Evolutionary conservation across 2,329 filamentous ascomycete genomes (phyloP).

Genomic region (Fusarium nisikadoi): DNA sequence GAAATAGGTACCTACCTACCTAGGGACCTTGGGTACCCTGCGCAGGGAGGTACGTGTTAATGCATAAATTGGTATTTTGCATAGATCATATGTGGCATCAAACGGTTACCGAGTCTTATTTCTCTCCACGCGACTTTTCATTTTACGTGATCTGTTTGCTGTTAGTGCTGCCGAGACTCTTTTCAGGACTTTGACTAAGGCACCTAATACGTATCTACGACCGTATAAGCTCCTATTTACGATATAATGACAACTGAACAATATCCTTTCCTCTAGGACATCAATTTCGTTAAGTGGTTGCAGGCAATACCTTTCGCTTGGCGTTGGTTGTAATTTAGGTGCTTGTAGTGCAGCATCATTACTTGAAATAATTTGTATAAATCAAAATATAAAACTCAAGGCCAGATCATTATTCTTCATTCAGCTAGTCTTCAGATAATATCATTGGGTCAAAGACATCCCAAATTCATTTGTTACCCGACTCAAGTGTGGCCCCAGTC

Average conservation of each 20-base stretch:
- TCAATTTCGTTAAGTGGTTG: neutral
- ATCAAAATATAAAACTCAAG: neutral
- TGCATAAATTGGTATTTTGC: constrained; percentile 14
- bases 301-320: neutral
- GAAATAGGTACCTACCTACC: neutral
- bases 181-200: neutral
- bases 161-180: neutral
- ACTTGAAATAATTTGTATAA: neutral
- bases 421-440: neutral
- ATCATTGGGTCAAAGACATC: neutral
- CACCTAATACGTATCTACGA: neutral
- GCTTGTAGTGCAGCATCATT: neutral
- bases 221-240: neutral
- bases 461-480: neutral
- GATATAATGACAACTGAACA: neutral
- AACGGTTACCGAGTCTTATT: constrained; percentile 1
- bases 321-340: neutral
- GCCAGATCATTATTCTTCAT: neutral
- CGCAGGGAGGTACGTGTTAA: neutral
- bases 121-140: constrained; percentile 1
- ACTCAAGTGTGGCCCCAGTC: neutral
- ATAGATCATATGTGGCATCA: neutral
- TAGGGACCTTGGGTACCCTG: neutral
- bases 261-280: neutral
- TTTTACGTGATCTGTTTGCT: constrained; percentile 2